Percentiles rank a stretch among this genome's conserved stretches.
phyloP scores from a whole-genome alignment of 1,284 basidiomycete species.

The Peniophora sp. region DNA sequence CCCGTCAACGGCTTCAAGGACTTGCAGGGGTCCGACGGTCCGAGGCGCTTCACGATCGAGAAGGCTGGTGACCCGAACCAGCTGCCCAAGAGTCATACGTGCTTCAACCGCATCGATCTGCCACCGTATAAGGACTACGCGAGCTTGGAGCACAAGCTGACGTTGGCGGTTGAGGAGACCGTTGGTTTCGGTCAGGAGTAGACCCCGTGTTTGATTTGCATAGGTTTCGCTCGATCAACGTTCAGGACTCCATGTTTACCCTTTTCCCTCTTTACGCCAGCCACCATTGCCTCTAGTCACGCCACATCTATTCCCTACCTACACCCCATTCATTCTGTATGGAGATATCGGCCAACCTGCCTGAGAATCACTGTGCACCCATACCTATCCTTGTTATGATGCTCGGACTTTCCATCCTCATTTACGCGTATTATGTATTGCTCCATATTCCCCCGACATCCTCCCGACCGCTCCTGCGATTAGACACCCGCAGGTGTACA shows the following conservation, averaged over 20 bases:
- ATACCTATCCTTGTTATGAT: no score
- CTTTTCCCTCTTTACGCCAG: neutral
- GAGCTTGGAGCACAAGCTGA: slow-evolving; percentile 83
- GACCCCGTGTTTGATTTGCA: slow-evolving; percentile 4
- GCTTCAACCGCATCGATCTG: slow-evolving; percentile 88
- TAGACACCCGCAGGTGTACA: no score
- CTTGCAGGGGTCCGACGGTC: slow-evolving; percentile 94
- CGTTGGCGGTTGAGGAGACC: slow-evolving; percentile 81
- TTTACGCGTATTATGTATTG: no score
- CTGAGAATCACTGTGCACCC: neutral
- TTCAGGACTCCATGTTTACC: neutral
- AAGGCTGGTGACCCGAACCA: slow-evolving; percentile 91
- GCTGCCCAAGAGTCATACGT: slow-evolving; percentile 84
- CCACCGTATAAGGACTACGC: slow-evolving; percentile 90
- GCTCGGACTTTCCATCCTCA: no score
- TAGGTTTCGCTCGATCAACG: neutral
- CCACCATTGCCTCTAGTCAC: neutral
- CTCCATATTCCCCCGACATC: no score
- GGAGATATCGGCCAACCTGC: neutral
- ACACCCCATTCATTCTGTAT: neutral
- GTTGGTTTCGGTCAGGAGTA: slow-evolving; percentile 39
- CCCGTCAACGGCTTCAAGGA: slow-evolving; percentile 99
- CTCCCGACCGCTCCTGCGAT: no score
- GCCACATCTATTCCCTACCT: neutral
- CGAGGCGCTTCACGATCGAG: slow-evolving; percentile 91